A percentile compares a stretch with the other conserved stretches of the same genome.
Conservation (phyloP, 345 rosid genomes). For the Eucalyptus regnans region DNA sequence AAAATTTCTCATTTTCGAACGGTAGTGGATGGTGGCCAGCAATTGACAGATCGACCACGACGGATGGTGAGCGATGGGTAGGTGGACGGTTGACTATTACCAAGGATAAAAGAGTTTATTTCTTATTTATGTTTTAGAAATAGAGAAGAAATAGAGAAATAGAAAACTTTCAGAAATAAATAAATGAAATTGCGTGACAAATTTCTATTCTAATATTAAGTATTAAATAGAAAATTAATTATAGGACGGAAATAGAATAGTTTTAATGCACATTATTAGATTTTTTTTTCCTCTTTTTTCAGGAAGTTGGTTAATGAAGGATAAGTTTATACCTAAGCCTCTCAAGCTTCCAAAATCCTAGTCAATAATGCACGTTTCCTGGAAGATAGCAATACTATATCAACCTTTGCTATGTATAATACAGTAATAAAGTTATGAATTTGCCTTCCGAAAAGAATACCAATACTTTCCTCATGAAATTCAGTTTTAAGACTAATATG, state of each 20-base stretch:
- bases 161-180: fast-evolving
- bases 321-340: neutral
- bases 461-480: neutral
- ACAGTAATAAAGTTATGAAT: neutral
- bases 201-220: no score
- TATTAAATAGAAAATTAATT: no score
- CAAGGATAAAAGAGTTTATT: no score
- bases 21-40: fast-evolving
- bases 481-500: neutral
- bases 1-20: no score
- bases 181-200: no score
- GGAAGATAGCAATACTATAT: neutral
- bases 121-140: no score
- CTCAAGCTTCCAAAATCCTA: neutral
- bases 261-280: neutral
- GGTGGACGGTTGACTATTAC: no score
- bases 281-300: neutral
- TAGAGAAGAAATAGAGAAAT: no score
- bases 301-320: neutral
- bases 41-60: fast-evolving
- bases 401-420: neutral
- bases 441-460: neutral
- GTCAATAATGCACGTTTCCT: neutral
- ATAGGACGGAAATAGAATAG: no score
- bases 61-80: no score